These are phyloP conservation scores for Mimosa pudica DNA, from an alignment of 306 rosid genomes.

Conservation along the genomic window DNA sequence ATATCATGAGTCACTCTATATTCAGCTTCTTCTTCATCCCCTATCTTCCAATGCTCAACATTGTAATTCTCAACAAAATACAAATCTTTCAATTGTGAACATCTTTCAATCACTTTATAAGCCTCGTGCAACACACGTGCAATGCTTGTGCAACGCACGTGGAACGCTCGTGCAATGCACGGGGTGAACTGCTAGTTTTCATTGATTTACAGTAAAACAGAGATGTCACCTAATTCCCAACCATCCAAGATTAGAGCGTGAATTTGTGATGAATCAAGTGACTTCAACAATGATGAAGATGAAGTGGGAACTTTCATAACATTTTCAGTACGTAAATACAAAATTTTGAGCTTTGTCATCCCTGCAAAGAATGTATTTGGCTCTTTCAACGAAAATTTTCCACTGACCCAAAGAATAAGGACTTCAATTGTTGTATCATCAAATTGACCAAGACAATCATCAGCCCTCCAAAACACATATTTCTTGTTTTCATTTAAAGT, in stretches of 20 bases:
- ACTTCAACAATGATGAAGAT: not conserved
- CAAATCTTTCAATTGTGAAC: not conserved
- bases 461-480: not conserved
- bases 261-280: not conserved
- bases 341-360: not conserved
- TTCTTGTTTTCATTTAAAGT: not conserved
- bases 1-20: not conserved
- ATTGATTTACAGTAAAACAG: not conserved
- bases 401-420: not conserved
- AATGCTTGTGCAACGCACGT: too few relatives aligned
- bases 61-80: not conserved
- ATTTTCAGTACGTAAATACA: not conserved
- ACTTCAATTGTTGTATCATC: not conserved
- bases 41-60: not conserved
- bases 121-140: not conserved
- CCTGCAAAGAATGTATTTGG: not conserved
- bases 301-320: not conserved
- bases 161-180: too few relatives aligned
- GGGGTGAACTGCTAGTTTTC: too few relatives aligned
- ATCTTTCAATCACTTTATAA: slow-evolving; percentile 4
- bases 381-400: not conserved
- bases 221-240: not conserved
- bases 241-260: not conserved
- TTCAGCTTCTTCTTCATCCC: not conserved
- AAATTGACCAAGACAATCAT: not conserved